Percentiles rank a stretch among this genome's conserved stretches.
Conservation (phyloP, 2,329 filamentous ascomycete species). For the Diaporthe batatas region DNA sequence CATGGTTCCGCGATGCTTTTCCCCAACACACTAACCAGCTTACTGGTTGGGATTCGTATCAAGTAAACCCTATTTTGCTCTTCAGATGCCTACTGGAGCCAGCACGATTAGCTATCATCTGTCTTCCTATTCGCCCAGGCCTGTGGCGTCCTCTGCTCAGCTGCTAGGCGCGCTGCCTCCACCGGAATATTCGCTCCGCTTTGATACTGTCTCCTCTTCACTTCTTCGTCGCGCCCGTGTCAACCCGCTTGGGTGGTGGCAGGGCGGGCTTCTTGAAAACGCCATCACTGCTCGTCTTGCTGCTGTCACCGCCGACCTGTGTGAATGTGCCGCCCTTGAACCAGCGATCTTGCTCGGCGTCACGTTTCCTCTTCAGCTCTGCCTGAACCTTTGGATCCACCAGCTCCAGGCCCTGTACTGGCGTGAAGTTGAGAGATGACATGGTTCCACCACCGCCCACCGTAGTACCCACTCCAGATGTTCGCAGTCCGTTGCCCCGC, state of each 20-base stretch:
- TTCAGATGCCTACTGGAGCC: constrained; percentile 4
- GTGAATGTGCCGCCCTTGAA: constrained; percentile 99
- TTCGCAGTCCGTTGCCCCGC: constrained; percentile 82
- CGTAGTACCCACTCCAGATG: constrained; percentile 83
- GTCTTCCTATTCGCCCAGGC: constrained; percentile 9
- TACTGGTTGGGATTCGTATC: constrained; percentile 22
- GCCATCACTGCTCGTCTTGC: constrained; percentile 56
- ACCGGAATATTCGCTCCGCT: neutral
- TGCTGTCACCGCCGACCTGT: constrained; percentile 74
- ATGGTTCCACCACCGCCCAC: constrained; percentile 79
- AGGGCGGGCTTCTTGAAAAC: constrained; percentile 88
- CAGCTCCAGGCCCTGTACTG: constrained; percentile 93
- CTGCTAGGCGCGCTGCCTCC: constrained; percentile 12
- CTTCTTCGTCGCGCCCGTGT: constrained; percentile 71
- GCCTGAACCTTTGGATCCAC: constrained; percentile 93
- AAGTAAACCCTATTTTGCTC: constrained; percentile 32
- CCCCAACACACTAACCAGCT: constrained; percentile 18
- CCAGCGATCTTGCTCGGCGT: constrained; percentile 95
- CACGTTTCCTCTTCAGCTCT: constrained; percentile 89
- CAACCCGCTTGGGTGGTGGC: constrained; percentile 79
- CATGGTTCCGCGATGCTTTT: constrained; percentile 22
- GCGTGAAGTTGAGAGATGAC: constrained; percentile 91
- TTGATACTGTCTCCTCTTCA: neutral
- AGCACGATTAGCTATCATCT: neutral
- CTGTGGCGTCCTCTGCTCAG: neutral